Conservation (phyloP, 2,329 filamentous ascomycete species). For the Talaromyces sp. region DNA sequence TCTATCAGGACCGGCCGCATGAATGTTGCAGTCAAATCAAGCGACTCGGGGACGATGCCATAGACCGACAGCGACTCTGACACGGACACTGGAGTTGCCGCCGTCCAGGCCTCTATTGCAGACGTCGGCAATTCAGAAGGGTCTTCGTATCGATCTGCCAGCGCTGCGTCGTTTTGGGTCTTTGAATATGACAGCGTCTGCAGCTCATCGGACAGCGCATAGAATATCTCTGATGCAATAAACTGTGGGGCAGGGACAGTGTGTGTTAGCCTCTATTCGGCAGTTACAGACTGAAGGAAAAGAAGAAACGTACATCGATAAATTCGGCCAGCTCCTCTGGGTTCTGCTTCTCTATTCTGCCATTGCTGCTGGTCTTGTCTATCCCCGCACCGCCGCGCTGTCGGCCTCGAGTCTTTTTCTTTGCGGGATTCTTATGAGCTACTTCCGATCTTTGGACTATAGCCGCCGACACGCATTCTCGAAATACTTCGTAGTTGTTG, state of each 20-base stretch:
- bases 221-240: slow-evolving; percentile 66
- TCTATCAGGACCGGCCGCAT: slow-evolving; percentile 59
- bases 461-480: slow-evolving; percentile 67
- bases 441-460: slow-evolving; percentile 59
- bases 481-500: slow-evolving; percentile 63
- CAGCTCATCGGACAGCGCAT: slow-evolving; percentile 57
- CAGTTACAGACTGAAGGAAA: background rate
- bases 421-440: slow-evolving; percentile 38
- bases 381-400: slow-evolving; percentile 16
- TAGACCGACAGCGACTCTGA: slow-evolving; percentile 67
- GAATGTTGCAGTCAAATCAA: slow-evolving; percentile 48
- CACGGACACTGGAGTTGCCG: slow-evolving; percentile 55
- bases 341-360: slow-evolving; percentile 26
- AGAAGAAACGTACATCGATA: slow-evolving; percentile 53
- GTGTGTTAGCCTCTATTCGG: background rate
- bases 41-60: slow-evolving; percentile 50
- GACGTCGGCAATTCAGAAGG: slow-evolving; percentile 51
- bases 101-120: slow-evolving; percentile 50
- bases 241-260: slow-evolving; percentile 46
- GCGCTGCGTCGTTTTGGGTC: slow-evolving; percentile 45
- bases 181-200: slow-evolving; percentile 58
- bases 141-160: slow-evolving; percentile 54
- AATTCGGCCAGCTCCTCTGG: slow-evolving; percentile 74
- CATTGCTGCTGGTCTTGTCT: slow-evolving; percentile 15
- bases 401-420: slow-evolving; percentile 23